Percentiles rank a stretch among this genome's conserved stretches.
phyloP scores from a whole-genome alignment of 306 rosid genomes.

The Pachyrhizus erosus region DNA sequence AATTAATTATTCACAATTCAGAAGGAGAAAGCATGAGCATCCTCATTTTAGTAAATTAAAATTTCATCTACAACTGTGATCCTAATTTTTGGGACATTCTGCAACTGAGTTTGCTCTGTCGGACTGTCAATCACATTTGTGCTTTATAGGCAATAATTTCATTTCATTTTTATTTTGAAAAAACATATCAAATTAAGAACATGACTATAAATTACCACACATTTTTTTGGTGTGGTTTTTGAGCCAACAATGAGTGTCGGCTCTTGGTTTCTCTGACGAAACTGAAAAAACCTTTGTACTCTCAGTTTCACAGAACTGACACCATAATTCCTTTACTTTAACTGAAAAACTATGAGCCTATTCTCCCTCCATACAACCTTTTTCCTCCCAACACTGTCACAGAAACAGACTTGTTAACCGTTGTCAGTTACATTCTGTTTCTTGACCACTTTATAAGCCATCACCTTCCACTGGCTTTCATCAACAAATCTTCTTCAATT shows the following conservation, averaged over 20 bases:
- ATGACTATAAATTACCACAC: background rate
- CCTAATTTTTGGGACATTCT: background rate
- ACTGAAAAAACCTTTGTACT: slow-evolving; percentile 21
- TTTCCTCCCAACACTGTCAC: background rate
- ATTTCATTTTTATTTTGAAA: background rate
- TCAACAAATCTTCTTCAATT: background rate
- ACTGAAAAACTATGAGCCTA: background rate
- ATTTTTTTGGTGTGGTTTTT: slow-evolving; percentile 5
- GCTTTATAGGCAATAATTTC: background rate
- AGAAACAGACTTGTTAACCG: slow-evolving; percentile 31
- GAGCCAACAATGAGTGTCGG: slow-evolving; percentile 62
- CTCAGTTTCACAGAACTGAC: background rate
- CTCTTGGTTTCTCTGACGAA: slow-evolving; percentile 48
- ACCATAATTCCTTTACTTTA: slow-evolving; percentile 10
- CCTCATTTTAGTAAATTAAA: background rate
- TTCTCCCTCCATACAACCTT: background rate
- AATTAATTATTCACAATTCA: no score
- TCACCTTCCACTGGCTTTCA: slow-evolving; percentile 11
- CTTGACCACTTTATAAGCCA: background rate
- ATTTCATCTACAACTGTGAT: background rate
- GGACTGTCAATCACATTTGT: background rate
- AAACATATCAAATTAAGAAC: background rate
- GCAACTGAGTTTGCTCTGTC: background rate
- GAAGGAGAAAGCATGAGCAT: background rate
- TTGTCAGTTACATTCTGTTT: slow-evolving; percentile 32